These are phyloP conservation scores for Bipolaris cookei DNA, from an alignment of 2,329 filamentous ascomycete species.

Conservation along the genomic window DNA sequence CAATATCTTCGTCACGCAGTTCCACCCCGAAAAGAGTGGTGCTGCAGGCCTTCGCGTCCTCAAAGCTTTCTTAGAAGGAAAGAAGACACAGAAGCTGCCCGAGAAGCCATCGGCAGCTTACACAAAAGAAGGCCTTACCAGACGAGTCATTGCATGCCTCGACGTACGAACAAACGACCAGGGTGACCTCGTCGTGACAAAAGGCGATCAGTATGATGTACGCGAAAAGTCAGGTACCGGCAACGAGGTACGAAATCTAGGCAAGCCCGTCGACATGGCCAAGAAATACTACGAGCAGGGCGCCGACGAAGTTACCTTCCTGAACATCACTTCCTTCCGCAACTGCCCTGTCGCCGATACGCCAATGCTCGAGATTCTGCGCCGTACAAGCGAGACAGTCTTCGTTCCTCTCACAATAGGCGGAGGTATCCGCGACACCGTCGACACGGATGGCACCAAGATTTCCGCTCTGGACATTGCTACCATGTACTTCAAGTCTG, in stretches of 20 bases:
- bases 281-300: constrained; percentile 94
- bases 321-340: constrained; percentile 98
- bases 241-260: constrained; percentile 81
- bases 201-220: constrained; percentile 98
- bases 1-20: constrained; percentile 91
- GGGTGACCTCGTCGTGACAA: constrained; percentile 95
- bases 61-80: constrained; percentile 83
- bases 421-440: constrained; percentile 90
- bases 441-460: constrained; percentile 83
- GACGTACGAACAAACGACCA: constrained; percentile 94
- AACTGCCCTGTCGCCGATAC: constrained; percentile 91
- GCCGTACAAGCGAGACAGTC: constrained; percentile 84
- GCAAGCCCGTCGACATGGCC: constrained; percentile 96
- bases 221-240: constrained; percentile 76
- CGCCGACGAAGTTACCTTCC: constrained; percentile 94
- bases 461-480: constrained; percentile 93
- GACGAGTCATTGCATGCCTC: constrained; percentile 91
- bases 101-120: constrained; percentile 40
- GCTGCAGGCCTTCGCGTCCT: constrained; percentile 84
- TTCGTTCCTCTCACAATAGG: constrained; percentile 97
- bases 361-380: constrained; percentile 94
- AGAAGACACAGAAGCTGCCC: constrained; percentile 62
- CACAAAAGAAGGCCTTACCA: constrained; percentile 75
- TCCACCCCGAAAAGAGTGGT: constrained; percentile 97
- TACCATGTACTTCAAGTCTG: constrained; percentile 95